Evolutionary conservation across 2,329 filamentous ascomycete species (phyloP), one percentile per base, ranked within the genome.

Genomic region (Sclerotinia spermophila): DNA sequence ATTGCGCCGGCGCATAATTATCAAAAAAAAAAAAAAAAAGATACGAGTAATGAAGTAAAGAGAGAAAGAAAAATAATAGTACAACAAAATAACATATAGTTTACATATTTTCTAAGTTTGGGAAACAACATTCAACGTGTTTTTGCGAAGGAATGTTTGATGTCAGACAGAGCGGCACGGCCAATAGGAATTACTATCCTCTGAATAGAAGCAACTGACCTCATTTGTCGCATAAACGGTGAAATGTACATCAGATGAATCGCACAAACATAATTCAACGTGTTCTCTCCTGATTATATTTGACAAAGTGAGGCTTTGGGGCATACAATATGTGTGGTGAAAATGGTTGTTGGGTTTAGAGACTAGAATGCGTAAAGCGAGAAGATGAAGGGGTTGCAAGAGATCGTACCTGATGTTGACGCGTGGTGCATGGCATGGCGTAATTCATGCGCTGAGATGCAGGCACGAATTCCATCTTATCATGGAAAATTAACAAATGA

Each of bases 1-100:
- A 24, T 38, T 65, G 59, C 58, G 68, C 68, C 59, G 45, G 68
- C 68, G 68, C 68, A 45, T 19, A 3, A 69, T 30, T 30, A 24
- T 17, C 7, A 44, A 27, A 27, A 27, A 27, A 38, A n/a, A 19
- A 51, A 7, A 44, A 27, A 27, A 27, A 27, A 38, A n/a, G 11
- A 51, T 2, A 2, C 19, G 8, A 53, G 5, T n/a, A 27, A 21
- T 45, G 27, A 24, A 56, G 51, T 44, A 44, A 55, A 10, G 33
- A 44, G 33, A 44, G 35, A 48, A 40, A 64, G 1, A 7, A 11
- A 35, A 53, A 40, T 17, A 2, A 51, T 27, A n/a, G 5, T 13
- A 48, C 27, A 19, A 35, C 10, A n/a, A 19, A 48, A 6, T 45
- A 21, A 38, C 17, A 38, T 24, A 40, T 27, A 53, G 8, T 40